Evolutionary conservation across 176 grass and related monocot species (phyloP).

Genomic region (Thalia dealbata): DNA sequence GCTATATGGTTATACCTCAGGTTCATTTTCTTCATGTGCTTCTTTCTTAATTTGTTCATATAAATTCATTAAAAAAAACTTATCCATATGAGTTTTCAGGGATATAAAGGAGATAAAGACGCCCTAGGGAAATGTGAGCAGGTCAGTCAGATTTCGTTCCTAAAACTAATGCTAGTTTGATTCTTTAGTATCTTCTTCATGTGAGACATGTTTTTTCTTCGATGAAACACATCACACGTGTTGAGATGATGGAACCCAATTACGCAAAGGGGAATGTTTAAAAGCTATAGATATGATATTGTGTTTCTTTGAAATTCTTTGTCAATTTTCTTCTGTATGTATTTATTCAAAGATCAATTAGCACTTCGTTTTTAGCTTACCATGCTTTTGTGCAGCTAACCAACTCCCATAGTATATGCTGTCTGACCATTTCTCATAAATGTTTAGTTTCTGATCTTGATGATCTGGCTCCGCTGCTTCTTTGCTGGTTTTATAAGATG

Average conservation of each 20-base stretch:
- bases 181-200: neutral
- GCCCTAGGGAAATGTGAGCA: constrained; percentile 90
- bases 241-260: neutral
- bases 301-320: too few relatives aligned
- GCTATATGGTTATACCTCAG: neutral
- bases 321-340: neutral
- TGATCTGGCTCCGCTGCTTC: neutral
- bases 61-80: too few relatives aligned
- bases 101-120: constrained; percentile 58
- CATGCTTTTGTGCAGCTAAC: neutral
- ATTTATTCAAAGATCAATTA: neutral
- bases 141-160: constrained; percentile 35
- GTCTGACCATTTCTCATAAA: too few relatives aligned
- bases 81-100: constrained; percentile 37
- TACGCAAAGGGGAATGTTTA: neutral
- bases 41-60: constrained; percentile 5
- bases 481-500: neutral
- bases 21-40: neutral
- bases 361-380: neutral
- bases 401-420: neutral
- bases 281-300: neutral
- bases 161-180: constrained; percentile 1
- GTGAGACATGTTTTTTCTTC: too few relatives aligned
- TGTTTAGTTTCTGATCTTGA: neutral
- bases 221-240: neutral